phyloP scores from a whole-genome alignment of 148 eudicot genomes.

The Bassia scoparia region DNA sequence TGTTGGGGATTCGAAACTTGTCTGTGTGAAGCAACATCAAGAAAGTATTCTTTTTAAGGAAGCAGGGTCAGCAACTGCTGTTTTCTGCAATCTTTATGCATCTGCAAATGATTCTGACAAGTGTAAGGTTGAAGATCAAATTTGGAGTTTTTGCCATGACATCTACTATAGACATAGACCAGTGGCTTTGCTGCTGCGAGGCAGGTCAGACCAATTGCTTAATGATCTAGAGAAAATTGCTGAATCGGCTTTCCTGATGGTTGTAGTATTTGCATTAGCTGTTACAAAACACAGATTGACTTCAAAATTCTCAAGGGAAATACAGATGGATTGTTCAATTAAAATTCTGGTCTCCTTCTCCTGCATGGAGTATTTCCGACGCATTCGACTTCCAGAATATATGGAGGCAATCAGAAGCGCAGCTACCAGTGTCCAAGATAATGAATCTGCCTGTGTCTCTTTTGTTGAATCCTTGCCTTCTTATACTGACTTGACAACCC shows the following conservation, averaged over 20 bases:
- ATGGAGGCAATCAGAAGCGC: constrained; percentile 71
- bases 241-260: constrained; percentile 92
- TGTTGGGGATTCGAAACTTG: constrained; percentile 19
- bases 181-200: constrained; percentile 50
- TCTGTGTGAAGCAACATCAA: constrained; percentile 54
- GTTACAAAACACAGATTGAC: constrained; percentile 67
- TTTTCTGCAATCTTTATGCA: constrained; percentile 69
- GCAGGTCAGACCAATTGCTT: constrained; percentile 49
- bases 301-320: constrained; percentile 37
- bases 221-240: constrained; percentile 71
- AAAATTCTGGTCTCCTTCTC: constrained; percentile 74
- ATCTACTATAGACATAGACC: constrained; percentile 64
- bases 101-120: constrained; percentile 60
- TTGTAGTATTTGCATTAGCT: constrained; percentile 80
- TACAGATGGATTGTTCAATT: constrained; percentile 50
- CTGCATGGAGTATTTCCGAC: constrained; percentile 85
- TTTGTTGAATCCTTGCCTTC: constrained; percentile 80
- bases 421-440: constrained; percentile 57
- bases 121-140: constrained; percentile 51
- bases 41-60: constrained; percentile 61
- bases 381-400: constrained; percentile 83
- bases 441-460: constrained; percentile 58
- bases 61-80: constrained; percentile 82
- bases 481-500: constrained; percentile 58
- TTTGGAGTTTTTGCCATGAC: constrained; percentile 74